These are phyloP conservation scores for Aspergillus felis DNA, from an alignment of 2,329 filamentous ascomycete genomes.

Conservation along the genomic window DNA sequence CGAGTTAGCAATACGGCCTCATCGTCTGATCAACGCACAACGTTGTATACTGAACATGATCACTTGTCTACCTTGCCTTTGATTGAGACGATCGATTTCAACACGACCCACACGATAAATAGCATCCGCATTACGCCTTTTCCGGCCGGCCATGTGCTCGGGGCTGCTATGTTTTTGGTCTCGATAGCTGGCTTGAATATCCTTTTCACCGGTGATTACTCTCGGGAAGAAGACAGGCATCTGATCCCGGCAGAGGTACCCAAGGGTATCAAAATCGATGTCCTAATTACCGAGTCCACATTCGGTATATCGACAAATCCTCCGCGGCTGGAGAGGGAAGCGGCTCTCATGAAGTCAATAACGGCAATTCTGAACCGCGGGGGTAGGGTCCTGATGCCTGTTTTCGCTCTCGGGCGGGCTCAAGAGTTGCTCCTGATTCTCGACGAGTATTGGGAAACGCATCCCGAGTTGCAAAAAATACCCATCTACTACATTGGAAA, in stretches of 20 bases:
- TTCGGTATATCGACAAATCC: conserved; percentile 95
- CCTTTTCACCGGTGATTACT: conserved; percentile 97
- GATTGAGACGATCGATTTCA: conserved; percentile 97
- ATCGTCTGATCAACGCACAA: conserved; percentile 59
- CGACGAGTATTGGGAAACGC: conserved; percentile 94
- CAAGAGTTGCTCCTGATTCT: conserved; percentile 92
- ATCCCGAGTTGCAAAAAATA: conserved; percentile 80
- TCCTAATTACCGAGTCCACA: conserved; percentile 95
- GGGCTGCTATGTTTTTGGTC: conserved; percentile 96
- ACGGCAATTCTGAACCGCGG: conserved; percentile 87
- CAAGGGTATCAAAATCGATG: conserved; percentile 83
- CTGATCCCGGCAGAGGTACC: conserved; percentile 91
- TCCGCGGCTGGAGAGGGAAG: conserved; percentile 84
- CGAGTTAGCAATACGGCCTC: conserved; percentile 71
- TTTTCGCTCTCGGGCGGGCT: conserved; percentile 89
- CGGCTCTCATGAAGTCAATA: conserved; percentile 91
- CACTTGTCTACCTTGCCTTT: conserved; percentile 88
- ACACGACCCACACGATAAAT: conserved; percentile 95
- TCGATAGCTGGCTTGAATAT: conserved; percentile 97
- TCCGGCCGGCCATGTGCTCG: conserved; percentile 94
- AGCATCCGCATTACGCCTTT: conserved; percentile 96
- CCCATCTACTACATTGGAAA: conserved; percentile 98
- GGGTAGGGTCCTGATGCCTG: conserved; percentile 87
- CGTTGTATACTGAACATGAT: conserved; percentile 90
- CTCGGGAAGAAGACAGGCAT: conserved; percentile 90